These are phyloP conservation scores for Cutaneotrichosporon cutaneum DNA, from an alignment of 1,284 basidiomycete genomes.

Conservation along the genomic window DNA sequence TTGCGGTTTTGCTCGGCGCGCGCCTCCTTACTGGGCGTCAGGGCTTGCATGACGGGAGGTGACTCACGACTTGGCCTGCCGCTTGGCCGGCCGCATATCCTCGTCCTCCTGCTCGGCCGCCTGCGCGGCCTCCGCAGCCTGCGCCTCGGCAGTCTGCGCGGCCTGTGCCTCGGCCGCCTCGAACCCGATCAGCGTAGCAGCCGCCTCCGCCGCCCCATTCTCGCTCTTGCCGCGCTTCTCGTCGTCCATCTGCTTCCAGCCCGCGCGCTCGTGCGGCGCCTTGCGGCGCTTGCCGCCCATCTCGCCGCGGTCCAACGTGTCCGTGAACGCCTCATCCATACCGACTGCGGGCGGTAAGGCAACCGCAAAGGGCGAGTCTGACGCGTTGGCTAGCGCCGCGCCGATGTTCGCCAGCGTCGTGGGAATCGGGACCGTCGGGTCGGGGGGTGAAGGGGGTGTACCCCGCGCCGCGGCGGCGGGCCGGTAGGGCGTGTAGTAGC, in stretches of 20 bases:
- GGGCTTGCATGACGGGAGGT: neutral
- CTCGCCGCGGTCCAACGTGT: conserved; percentile 36
- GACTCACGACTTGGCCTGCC: conserved; percentile 2
- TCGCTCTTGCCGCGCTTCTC: conserved; percentile 7
- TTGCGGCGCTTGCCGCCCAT: conserved; percentile 51
- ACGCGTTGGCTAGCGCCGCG: conserved; percentile 4
- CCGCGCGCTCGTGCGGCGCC: conserved; percentile 43
- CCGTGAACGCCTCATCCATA: conserved; percentile 11
- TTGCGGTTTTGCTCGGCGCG: conserved; percentile 51
- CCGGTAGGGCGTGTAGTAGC: neutral
- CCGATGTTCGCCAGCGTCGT: conserved; percentile 24
- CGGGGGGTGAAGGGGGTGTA: conserved; percentile 23
- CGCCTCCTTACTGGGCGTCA: conserved; percentile 26
- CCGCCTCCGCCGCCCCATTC: neutral
- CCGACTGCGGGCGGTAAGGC: conserved; percentile 10
- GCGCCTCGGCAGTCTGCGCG: neutral
- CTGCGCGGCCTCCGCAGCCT: neutral
- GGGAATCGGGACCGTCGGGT: conserved; percentile 27
- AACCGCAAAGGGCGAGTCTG: conserved; percentile 14
- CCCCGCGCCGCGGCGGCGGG: conserved; percentile 10
- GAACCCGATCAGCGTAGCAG: conserved; percentile 4
- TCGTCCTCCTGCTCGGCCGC: conserved; percentile 2
- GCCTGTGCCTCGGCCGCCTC: neutral
- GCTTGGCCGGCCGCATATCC: conserved; percentile 2
- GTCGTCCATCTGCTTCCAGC: conserved; percentile 47